Evolutionary conservation across 139 green algal genomes (phyloP).

Genomic region (Monoraphidium neglectum): DNA sequence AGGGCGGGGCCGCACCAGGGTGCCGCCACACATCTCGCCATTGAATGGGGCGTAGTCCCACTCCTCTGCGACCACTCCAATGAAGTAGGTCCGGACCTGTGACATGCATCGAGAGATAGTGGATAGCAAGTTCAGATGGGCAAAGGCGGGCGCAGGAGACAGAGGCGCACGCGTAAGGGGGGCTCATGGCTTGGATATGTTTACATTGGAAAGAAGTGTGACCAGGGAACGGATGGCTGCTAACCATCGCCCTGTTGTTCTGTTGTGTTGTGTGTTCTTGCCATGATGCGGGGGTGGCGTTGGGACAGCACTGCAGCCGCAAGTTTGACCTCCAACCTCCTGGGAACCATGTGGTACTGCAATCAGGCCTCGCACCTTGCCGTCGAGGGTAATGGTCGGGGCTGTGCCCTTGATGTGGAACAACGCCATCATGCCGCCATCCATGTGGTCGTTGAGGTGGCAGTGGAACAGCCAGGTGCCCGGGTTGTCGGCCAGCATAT

Average conservation of each 20-base stretch:
- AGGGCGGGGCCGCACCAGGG: too few species aligned
- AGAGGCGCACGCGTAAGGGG: too few species aligned
- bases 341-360: too few species aligned
- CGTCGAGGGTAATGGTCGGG: neutral
- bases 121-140: too few species aligned
- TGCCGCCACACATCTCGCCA: constrained; percentile 47
- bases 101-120: too few species aligned
- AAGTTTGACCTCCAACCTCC: too few species aligned
- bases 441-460: constrained; percentile 51
- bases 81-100: constrained; percentile 55
- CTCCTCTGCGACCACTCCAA: constrained; percentile 54
- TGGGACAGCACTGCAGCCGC: too few species aligned
- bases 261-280: neutral
- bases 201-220: too few species aligned
- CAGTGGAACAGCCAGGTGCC: constrained; percentile 66
- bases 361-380: constrained; percentile 23
- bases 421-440: constrained; percentile 43
- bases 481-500: constrained; percentile 48
- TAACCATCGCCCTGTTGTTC: neutral
- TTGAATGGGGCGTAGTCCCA: constrained; percentile 51
- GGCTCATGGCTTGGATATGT: too few species aligned
- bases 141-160: too few species aligned
- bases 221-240: too few species aligned
- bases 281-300: too few species aligned
- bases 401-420: constrained; percentile 10